Base-by-base conservation (phyloP, 1,284 basidiomycete species). In the Pseudozyma sp. region DNA sequence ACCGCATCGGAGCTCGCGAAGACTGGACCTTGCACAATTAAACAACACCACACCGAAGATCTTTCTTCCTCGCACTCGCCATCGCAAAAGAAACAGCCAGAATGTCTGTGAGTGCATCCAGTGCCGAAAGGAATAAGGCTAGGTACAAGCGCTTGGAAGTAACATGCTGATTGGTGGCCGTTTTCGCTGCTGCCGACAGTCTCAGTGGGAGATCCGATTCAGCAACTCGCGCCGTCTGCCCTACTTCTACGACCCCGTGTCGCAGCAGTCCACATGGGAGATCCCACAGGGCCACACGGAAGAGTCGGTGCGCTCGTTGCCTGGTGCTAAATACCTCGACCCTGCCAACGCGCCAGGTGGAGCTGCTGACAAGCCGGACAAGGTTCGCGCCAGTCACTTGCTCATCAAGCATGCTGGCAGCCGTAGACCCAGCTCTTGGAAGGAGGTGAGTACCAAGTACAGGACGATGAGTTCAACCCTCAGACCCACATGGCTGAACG, bases 321-420 rank as follows among this genome's bases (percentile, higher is more conserved):
- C 82, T 1, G 84, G 84, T 19, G 77, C 80, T 10, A 50, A 80
- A 19, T 60, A 78, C n/a, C 75, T 82, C 19, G 65, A 75, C 29
- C 58, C 76, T 6, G 54, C 59, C 48, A 66, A 70, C 33, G 77
- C 77, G 29, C 75, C 68, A 17, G 71, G 62, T 16, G 67, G 53
- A n/a, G 59, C 59, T 11, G 56, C 51, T 16, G 78, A 86, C 8
- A 67, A 39, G 47, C 57, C 46, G 29, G 88, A 86, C 14, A 88
- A 93, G 85, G 93, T 97, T 35, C 90, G 94, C 61, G 96, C 95
- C 11, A 95, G 93, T 83, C 97, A 99, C 87, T 87, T 99, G 70
- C 87, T 99, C 57, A 91, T 97, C 77, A 99, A 99, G 87, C 95
- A 98, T 85, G 87, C 86, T 30, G 92, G 89, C 13, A 95, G 93